Conservation (phyloP, 768 basidiomycete genomes). For the Sistotremastrum suecicum region DNA sequence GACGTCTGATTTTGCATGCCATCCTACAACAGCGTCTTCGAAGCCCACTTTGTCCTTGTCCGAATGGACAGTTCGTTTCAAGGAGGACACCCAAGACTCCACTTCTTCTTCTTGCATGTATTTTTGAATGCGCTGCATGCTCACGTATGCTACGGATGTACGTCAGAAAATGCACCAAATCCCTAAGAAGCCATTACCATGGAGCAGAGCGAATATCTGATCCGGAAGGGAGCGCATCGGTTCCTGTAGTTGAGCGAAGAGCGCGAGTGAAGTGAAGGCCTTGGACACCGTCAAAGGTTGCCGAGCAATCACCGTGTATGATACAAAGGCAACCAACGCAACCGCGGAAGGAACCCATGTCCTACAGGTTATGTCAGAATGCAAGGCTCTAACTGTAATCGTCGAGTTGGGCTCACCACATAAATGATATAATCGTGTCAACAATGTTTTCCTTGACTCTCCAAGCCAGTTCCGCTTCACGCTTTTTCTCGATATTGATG, state of each 20-base stretch:
- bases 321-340: slow-evolving; percentile 46
- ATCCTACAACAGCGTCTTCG: slow-evolving; percentile 38
- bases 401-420: slow-evolving; percentile 32
- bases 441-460: slow-evolving; percentile 50
- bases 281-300: slow-evolving; percentile 60
- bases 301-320: slow-evolving; percentile 52
- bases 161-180: slow-evolving; percentile 3
- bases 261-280: slow-evolving; percentile 67
- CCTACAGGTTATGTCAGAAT: slow-evolving; percentile 22
- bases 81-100: slow-evolving; percentile 60
- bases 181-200: slow-evolving; percentile 25
- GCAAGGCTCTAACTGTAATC: neutral
- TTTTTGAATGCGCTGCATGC: slow-evolving; percentile 66
- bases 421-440: slow-evolving; percentile 48
- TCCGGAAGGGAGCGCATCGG: slow-evolving; percentile 52
- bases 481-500: slow-evolving; percentile 30
- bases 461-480: slow-evolving; percentile 54
- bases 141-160: slow-evolving; percentile 43
- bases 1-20: slow-evolving; percentile 27
- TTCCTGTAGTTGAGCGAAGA: slow-evolving; percentile 58
- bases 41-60: slow-evolving; percentile 32
- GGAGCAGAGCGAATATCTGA: slow-evolving; percentile 49
- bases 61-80: slow-evolving; percentile 17
- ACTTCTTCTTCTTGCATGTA: slow-evolving; percentile 67
- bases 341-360: slow-evolving; percentile 63